These are phyloP conservation scores for Murraya koenigii DNA, from an alignment of 345 rosid genomes.

Conservation along the genomic window DNA sequence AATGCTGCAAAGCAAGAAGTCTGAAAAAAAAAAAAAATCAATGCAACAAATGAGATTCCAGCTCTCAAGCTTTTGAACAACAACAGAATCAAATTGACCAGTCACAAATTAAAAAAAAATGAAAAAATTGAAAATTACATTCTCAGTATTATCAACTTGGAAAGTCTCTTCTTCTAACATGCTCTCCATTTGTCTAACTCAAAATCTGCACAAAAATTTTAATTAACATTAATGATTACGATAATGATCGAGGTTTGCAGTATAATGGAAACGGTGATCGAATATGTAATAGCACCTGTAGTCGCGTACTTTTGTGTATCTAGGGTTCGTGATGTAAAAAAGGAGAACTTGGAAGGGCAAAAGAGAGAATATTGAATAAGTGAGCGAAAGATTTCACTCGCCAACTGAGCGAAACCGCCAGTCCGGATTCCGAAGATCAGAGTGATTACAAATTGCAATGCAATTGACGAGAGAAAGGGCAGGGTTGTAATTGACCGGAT, in stretches of 20 bases:
- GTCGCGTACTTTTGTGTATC: not conserved
- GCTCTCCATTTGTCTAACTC: constrained; percentile 20
- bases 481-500: not conserved
- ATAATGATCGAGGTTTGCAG: not conserved
- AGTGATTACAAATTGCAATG: not conserved
- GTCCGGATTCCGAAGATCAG: not conserved
- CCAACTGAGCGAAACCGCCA: not conserved
- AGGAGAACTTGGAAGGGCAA: not conserved
- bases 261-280: not conserved
- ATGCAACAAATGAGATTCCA: not conserved
- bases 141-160: constrained; percentile 43
- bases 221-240: constrained; percentile 14
- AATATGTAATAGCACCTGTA: not conserved
- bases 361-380: not conserved
- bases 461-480: not conserved
- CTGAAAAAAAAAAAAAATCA: not conserved
- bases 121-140: constrained; percentile 37
- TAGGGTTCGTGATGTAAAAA: not conserved
- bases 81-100: not conserved
- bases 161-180: constrained; percentile 55
- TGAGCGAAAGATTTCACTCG: not conserved
- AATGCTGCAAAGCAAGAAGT: not conserved
- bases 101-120: not conserved
- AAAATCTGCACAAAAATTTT: constrained; percentile 1
- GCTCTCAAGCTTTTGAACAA: not conserved